These are phyloP conservation scores for Carnegiea gigantea DNA, from an alignment of 179 eudicot genomes.

Conservation along the genomic window DNA sequence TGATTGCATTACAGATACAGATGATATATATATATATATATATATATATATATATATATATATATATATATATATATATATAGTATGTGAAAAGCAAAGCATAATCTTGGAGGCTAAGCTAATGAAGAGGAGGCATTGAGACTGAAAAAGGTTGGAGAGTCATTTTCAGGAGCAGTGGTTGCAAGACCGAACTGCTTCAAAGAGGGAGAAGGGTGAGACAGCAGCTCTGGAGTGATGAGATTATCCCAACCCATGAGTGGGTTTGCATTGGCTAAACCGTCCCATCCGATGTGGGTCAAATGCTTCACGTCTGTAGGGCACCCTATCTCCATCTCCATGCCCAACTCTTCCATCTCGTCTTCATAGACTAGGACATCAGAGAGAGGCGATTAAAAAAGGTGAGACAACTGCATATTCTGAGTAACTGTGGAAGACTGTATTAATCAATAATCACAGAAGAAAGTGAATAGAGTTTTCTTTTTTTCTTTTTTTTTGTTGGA, in stretches of 20 bases:
- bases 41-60: too few relatives aligned
- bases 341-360: slow-evolving; percentile 60
- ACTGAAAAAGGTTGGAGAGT: slow-evolving; percentile 28
- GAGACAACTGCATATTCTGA: neutral
- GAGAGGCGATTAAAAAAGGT: neutral
- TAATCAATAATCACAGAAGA: too few relatives aligned
- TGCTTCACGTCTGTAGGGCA: slow-evolving; percentile 97
- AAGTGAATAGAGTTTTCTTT: too few relatives aligned
- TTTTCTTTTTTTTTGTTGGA: too few relatives aligned
- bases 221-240: slow-evolving; percentile 32
- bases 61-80: neutral
- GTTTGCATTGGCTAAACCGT: slow-evolving; percentile 59
- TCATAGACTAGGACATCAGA: slow-evolving; percentile 46
- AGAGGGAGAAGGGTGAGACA: slow-evolving; percentile 22
- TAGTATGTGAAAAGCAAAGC: slow-evolving; percentile 15
- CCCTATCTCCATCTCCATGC: slow-evolving; percentile 87
- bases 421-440: neutral
- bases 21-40: too few relatives aligned
- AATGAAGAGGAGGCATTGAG: slow-evolving; percentile 26
- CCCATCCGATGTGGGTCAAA: slow-evolving; percentile 89
- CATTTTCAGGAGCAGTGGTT: slow-evolving; percentile 24
- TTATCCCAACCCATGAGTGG: slow-evolving; percentile 56
- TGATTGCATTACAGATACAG: slow-evolving; percentile 23
- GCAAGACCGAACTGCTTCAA: slow-evolving; percentile 27
- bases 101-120: slow-evolving; percentile 26